Evolutionary conservation across 306 rosid species (phyloP).

Genomic region (Gastrolobium bilobum): DNA sequence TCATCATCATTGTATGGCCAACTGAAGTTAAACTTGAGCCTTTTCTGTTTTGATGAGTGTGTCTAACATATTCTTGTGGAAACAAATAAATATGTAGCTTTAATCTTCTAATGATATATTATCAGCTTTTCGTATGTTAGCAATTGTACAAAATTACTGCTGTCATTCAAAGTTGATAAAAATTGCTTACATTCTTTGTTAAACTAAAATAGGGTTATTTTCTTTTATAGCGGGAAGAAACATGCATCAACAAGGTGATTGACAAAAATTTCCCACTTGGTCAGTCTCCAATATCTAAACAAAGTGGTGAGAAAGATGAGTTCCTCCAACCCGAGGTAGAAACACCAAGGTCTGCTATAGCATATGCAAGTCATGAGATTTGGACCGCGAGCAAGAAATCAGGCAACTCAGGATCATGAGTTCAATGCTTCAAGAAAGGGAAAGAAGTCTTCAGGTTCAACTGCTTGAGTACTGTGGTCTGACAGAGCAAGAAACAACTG

Average conservation of each 20-base stretch:
- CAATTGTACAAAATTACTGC: neutral
- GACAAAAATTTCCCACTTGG: conserved; percentile 49
- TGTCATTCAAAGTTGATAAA: conserved; percentile 9
- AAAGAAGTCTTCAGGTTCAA: conserved; percentile 76
- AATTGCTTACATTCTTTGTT: conserved; percentile 3
- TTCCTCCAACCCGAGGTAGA: conserved; percentile 61
- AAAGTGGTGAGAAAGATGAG: conserved; percentile 62
- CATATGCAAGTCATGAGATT: conserved; percentile 50
- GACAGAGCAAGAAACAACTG: conserved; percentile 83
- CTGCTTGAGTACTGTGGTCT: conserved; percentile 88
- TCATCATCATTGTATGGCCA: too few relatives aligned
- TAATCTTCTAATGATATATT: neutral
- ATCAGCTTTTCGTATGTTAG: neutral
- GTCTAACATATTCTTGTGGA: neutral
- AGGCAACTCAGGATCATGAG: conserved; percentile 65
- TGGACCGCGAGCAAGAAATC: conserved; percentile 75
- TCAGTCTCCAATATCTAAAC: conserved; percentile 56
- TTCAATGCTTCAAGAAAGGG: conserved; percentile 83
- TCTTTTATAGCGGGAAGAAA: conserved; percentile 63
- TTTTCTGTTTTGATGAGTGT: too few relatives aligned
- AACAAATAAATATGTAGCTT: neutral
- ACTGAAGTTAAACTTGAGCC: too few relatives aligned
- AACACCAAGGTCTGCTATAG: conserved; percentile 61
- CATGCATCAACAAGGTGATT: conserved; percentile 52
- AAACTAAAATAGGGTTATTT: neutral